Base-by-base conservation (phyloP, 169 alveolate genomes). In the Besnoitia besnoiti region DNA sequence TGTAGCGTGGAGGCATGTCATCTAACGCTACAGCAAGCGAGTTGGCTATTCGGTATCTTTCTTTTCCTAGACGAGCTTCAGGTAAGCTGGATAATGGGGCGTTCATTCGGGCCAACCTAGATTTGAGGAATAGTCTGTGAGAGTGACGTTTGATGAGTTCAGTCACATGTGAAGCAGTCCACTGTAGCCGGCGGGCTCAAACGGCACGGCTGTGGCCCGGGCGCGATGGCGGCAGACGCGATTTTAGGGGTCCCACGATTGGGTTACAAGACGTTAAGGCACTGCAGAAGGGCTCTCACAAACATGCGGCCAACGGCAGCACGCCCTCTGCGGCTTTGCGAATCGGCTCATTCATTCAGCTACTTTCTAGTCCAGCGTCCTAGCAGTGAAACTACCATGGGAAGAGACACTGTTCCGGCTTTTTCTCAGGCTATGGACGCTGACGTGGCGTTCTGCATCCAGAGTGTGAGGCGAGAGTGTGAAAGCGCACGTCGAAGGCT, bases 21-120 rank as follows among this genome's bases (percentile, higher is more conserved):
- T 44, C 59, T 77, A 30, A 77, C 87, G 14, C 35, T 77, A 40
- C 87, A 77, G 87, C 87, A 77, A 44, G 87, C 87, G 10, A 4
- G 87, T 55, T 77, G 87, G 87, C 47, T 77, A 27, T 77, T 77
- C 47, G 87, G 87, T 5, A 7, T 77, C 2, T 77, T 77, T 27
- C 59, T 77, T 0, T 77, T 42, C 30, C 30, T 77, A 55, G 87
- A 77, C 21, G 87, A 77, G 40, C 55, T 77, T 12, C 87, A 77
- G 87, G 87, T 77, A 39, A 44, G 50, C n/a, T 16, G 39, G n/a
- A 30, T 67, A 0, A 2, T n/a, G 12, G 12, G 27, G 24, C 30
- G 67, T 19, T 55, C 67, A 21, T 3, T 49, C 55, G 55, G n/a
- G n/a, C n/a, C n/a, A n/a, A n/a, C n/a, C n/a, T n/a, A n/a, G n/a